Evolutionary conservation across 108 stramenopile genomes (phyloP), one percentile per base, ranked within the genome.

Genomic region (Nitzschia sp.): DNA sequence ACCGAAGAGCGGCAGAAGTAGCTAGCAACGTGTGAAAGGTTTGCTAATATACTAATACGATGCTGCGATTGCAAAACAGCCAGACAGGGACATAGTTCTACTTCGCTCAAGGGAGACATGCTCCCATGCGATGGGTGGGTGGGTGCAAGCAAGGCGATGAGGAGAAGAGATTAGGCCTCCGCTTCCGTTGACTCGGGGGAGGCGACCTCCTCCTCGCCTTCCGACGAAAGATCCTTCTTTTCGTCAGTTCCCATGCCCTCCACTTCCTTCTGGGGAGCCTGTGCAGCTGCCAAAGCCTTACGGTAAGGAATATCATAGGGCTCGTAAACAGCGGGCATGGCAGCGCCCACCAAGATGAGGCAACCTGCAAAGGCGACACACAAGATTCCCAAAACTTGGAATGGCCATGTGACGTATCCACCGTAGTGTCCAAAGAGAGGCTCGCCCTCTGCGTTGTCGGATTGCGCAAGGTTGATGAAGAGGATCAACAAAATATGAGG

Each of bases 401-500:
- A 85, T 19, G 85, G 79, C 53, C n/a, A 16, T 1, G 30, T 45
- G 5, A 63, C 53, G 59, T 83, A 78, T 2, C 70, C 73, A 13
- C 69, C 78, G 56, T 75, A 79, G 57, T 75, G 56, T 17, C 78
- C 78, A 55, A 83, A 79, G 3, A 68, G 16, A 11, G 59, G 70
- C 0, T 68, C 53, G 25, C 72, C 79, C 3, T 32, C 52, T 11
- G 13, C 46, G 16, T 25, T 77, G 56, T 53, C 34, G 8, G 85
- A 73, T 36, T 63, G 66, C n/a, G 75, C 75, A 29, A 80, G 34
- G 48, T 80, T 80, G 64, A 78, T 44, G 36, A 84, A 82, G n/a
- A 89, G 71, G n/a, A 84, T 60, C n/a, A 86, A 44, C 11, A 89
- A 47, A 32, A 86, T 53, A 11, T 78, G 88, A 3, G 81, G 80